Base-by-base conservation (phyloP, 139 green algal genomes). In the Volvox reticuliferus region DNA sequence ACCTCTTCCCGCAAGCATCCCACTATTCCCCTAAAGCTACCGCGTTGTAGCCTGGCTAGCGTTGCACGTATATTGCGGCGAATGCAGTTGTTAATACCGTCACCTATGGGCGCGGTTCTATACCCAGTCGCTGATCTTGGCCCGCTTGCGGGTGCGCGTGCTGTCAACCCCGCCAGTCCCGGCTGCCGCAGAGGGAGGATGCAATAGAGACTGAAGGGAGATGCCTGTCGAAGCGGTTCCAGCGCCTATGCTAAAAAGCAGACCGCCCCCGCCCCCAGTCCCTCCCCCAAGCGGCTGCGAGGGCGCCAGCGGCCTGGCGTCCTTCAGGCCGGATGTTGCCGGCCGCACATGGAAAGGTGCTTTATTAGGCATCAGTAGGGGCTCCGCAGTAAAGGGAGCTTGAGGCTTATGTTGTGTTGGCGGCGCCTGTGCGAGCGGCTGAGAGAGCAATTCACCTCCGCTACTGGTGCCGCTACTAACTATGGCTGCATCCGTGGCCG, bases 161-260 rank as follows among this genome's bases (percentile, higher is more conserved):
- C 26, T 55, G 44, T 55, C 83, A 14, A 33, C 5, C 18, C 22
- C 26, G 28, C n/a, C 37, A 84, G 28, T 16, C 61, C 1, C 61
- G 36, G 26, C 79, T 26, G 21, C 35, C 32, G 55, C 82, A 62
- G 62, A 17, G 1, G 12, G 30, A n/a, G 50, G 9, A 55, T 14
- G 67, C 67, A n/a, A 65, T 1, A 16, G 28, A 24, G 22, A 24
- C 0, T 18, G 26, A 18, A 16, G 20, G 17, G 14, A 36, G 0
- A 36, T 37, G 3, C 22, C 69, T 21, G 85, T 36, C 69, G 69
- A 36, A 26, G 55, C 71, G 5, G 22, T 75, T 13, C 36, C n/a
- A 1, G 71, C 50, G 24, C 86, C 86, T 22, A 90, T 75, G 50
- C 86, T 90, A 75, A 90, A 90, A 22, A 90, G 73, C 73, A 90